These are phyloP conservation scores for Jacaranda copaia DNA, from an alignment of 257 asterid genomes.

Conservation along the genomic window DNA sequence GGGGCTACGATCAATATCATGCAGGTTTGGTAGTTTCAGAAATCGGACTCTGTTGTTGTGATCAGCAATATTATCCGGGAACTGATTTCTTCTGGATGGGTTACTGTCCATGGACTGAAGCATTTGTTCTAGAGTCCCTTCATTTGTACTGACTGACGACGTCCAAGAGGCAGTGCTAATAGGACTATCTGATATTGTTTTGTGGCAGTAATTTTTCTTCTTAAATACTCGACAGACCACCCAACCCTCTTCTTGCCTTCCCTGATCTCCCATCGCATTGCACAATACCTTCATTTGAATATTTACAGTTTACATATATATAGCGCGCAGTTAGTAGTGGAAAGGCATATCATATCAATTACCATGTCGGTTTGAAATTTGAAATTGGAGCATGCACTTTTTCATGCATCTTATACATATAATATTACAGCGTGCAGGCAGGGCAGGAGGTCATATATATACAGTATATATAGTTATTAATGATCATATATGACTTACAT, in stretches of 20 bases:
- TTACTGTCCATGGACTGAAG: slow-evolving; percentile 42
- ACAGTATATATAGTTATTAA: no score
- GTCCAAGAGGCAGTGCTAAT: neutral
- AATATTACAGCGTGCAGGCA: neutral
- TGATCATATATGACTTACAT: slow-evolving; percentile 31
- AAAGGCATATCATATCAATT: no score
- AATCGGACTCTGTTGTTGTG: slow-evolving; percentile 29
- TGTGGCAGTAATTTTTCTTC: slow-evolving; percentile 54
- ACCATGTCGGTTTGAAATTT: no score
- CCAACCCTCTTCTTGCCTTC: slow-evolving; percentile 64
- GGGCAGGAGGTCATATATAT: neutral
- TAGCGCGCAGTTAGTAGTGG: no score
- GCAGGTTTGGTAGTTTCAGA: slow-evolving; percentile 51
- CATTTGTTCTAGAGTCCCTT: slow-evolving; percentile 54
- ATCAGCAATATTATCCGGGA: slow-evolving; percentile 1
- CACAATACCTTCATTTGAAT: slow-evolving; percentile 31
- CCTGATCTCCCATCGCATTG: slow-evolving; percentile 35
- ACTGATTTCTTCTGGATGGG: slow-evolving; percentile 26
- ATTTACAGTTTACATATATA: no score
- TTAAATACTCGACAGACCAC: slow-evolving; percentile 69
- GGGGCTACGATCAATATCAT: neutral
- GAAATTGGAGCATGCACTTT: no score
- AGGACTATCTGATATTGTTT: slow-evolving; percentile 13
- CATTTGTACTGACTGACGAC: slow-evolving; percentile 18
- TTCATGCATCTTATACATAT: no score